Conservation (phyloP, 768 basidiomycete species). For the Agrocybe praecox region DNA sequence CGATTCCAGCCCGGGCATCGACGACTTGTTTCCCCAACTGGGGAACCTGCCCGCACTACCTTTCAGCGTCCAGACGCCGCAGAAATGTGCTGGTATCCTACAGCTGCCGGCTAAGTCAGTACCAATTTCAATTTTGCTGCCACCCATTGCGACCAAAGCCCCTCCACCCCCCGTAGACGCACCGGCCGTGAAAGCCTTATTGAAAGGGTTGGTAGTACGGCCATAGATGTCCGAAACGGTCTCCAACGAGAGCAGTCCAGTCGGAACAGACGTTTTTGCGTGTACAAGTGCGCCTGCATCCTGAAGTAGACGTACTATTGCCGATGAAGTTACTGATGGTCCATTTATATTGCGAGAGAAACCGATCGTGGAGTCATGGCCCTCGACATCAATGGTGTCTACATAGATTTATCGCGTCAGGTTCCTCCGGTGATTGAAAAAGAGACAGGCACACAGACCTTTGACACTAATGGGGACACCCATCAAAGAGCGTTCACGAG, state of each 20-base stretch:
- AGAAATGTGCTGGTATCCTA: constrained; percentile 73
- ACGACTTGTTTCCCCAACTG: constrained; percentile 45
- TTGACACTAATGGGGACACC: constrained; percentile 74
- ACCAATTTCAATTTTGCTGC: constrained; percentile 69
- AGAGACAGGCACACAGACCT: constrained; percentile 35
- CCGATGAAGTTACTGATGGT: constrained; percentile 49
- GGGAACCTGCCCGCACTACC: constrained; percentile 62
- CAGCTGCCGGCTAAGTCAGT: constrained; percentile 77
- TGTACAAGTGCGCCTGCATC: constrained; percentile 66
- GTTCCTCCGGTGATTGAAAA: neutral
- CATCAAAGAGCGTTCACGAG: constrained; percentile 50
- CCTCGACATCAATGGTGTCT: constrained; percentile 53
- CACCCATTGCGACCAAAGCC: constrained; percentile 66
- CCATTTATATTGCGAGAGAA: constrained; percentile 52
- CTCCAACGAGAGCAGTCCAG: constrained; percentile 58
- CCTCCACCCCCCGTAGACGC: constrained; percentile 75
- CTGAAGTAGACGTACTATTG: constrained; percentile 57
- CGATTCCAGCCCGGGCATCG: constrained; percentile 59
- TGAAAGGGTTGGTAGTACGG: constrained; percentile 63
- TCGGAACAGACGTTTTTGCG: constrained; percentile 65
- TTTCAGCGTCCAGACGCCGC: constrained; percentile 69
- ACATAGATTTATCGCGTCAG: neutral
- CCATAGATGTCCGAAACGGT: constrained; percentile 65
- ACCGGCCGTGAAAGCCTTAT: constrained; percentile 51
- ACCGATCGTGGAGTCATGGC: constrained; percentile 64